Evolutionary conservation across 495 filamentous ascomycete species (phyloP).

Genomic region (Penicillium longicatenatum): DNA sequence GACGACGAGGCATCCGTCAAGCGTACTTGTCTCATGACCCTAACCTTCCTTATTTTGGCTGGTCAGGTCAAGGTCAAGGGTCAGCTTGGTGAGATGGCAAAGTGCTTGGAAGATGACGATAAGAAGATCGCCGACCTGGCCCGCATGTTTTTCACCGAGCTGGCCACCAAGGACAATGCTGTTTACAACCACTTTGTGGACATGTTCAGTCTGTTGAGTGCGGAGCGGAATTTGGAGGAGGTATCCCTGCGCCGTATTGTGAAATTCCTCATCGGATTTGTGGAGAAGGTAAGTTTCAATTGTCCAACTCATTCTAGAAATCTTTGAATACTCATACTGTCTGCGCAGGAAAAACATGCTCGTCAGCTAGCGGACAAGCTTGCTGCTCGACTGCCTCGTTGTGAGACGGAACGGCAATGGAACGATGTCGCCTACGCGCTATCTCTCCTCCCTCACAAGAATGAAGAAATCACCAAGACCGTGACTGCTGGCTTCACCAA

Average conservation of each 20-base stretch:
- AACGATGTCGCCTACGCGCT: conserved; percentile 93
- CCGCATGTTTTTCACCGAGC: conserved; percentile 97
- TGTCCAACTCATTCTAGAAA: neutral
- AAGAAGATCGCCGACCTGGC: conserved; percentile 91
- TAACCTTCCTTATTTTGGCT: conserved; percentile 96
- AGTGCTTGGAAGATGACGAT: conserved; percentile 94
- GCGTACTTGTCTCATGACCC: conserved; percentile 96
- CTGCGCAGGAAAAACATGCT: conserved; percentile 86
- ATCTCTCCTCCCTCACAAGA: conserved; percentile 90
- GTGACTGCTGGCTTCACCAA: conserved; percentile 79
- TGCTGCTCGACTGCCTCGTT: conserved; percentile 80
- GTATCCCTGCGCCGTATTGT: conserved; percentile 81
- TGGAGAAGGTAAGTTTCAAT: conserved; percentile 79
- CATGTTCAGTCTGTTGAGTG: conserved; percentile 92
- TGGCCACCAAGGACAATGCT: conserved; percentile 96
- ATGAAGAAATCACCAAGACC: conserved; percentile 90
- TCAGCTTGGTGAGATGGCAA: conserved; percentile 99
- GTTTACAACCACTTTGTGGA: conserved; percentile 99
- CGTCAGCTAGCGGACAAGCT: conserved; percentile 94
- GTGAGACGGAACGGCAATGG: conserved; percentile 94
- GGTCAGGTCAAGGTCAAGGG: conserved; percentile 99
- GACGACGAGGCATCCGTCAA: conserved; percentile 89
- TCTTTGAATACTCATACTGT: conserved; percentile 12
- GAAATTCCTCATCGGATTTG: conserved; percentile 90
- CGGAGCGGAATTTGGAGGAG: conserved; percentile 79